These are phyloP conservation scores for Fusarium sublunatum DNA, from an alignment of 2,329 filamentous ascomycete species.

Conservation along the genomic window DNA sequence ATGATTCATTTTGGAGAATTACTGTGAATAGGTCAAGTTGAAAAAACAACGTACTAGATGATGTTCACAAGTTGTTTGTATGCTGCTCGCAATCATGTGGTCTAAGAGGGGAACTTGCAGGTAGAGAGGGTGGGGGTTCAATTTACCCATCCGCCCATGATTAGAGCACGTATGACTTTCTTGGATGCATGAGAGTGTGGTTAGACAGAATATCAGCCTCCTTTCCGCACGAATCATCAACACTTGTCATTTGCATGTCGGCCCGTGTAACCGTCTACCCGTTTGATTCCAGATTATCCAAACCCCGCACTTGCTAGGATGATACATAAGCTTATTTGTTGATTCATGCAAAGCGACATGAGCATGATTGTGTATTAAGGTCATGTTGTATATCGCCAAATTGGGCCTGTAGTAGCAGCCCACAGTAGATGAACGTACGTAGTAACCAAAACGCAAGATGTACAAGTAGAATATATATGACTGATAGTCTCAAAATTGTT, in stretches of 20 bases:
- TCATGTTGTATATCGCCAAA: no score
- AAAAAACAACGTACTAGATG: neutral
- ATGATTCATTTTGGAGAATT: conserved; percentile 3
- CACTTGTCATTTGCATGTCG: neutral
- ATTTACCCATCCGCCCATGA: neutral
- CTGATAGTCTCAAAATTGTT: no score
- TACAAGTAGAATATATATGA: no score
- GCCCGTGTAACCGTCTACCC: conserved; percentile 19
- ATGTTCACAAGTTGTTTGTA: conserved; percentile 1
- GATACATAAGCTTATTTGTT: neutral
- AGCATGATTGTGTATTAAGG: no score
- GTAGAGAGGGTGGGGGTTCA: conserved; percentile 12
- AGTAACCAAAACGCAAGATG: no score
- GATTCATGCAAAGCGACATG: no score
- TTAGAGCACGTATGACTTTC: neutral
- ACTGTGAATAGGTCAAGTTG: neutral
- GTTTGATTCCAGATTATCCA: neutral
- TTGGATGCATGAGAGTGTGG: neutral
- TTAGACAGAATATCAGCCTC: neutral
- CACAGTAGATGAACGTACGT: no score
- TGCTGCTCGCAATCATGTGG: conserved; percentile 3
- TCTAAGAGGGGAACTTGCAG: conserved; percentile 15
- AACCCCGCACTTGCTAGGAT: neutral
- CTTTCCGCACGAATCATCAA: conserved; percentile 13
- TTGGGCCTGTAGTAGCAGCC: no score